These are phyloP conservation scores for Chlorella sp. DNA, from an alignment of 139 green algal species.

Conservation along the genomic window DNA sequence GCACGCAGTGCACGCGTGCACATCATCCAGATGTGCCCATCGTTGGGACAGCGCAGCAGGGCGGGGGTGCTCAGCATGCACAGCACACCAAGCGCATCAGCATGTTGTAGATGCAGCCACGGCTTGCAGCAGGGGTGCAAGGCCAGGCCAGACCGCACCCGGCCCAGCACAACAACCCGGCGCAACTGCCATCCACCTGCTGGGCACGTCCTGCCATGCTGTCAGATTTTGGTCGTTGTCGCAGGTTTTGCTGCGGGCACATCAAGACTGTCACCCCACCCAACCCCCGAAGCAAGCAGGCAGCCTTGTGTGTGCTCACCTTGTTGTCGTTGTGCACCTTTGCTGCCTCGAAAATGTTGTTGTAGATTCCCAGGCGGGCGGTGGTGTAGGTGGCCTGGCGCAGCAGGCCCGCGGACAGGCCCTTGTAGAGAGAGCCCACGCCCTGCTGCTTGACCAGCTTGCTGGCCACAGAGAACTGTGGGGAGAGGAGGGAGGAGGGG, in stretches of 20 bases:
- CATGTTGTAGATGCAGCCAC: too few species aligned
- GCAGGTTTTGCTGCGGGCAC: too few species aligned
- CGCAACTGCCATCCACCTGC: too few species aligned
- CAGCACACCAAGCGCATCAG: too few species aligned
- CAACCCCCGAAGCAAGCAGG: too few species aligned
- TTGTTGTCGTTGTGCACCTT: constrained; percentile 70
- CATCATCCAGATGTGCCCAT: constrained; percentile 9
- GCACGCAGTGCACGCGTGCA: too few species aligned
- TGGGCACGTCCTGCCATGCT: too few species aligned
- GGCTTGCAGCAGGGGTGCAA: not conserved
- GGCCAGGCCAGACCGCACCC: too few species aligned
- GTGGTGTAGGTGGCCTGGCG: constrained; percentile 99
- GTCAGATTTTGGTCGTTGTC: too few species aligned
- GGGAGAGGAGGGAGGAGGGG: not conserved
- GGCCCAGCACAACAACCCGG: too few species aligned
- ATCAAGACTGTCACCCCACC: too few species aligned
- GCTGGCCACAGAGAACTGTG: constrained; percentile 73
- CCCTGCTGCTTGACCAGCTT: constrained; percentile 76
- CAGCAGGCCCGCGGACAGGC: constrained; percentile 94
- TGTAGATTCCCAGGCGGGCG: constrained; percentile 94
- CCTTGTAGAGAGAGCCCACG: constrained; percentile 91
- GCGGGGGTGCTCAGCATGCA: not conserved
- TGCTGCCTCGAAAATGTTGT: constrained; percentile 69
- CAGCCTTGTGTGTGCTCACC: too few species aligned
- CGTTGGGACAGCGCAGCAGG: not conserved